Evolutionary conservation across 768 basidiomycete genomes (phyloP), one percentile per base, ranked within the genome.

Genomic region (Leucocoprinus sp.): DNA sequence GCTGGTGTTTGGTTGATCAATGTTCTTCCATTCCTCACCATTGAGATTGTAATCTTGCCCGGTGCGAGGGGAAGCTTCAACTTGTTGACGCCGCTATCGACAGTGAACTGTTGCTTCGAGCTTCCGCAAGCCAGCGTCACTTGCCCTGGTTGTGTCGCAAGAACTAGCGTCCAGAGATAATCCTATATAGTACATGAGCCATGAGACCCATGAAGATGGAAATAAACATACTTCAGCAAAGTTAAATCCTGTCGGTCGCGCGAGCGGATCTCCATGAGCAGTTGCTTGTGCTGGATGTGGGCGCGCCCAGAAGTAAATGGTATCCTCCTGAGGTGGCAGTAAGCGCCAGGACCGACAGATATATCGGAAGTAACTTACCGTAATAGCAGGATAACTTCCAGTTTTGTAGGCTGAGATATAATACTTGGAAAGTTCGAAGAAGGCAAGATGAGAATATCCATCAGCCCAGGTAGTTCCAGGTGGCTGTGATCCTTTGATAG

Each of bases 331-430:
- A 47, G 42, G 4, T 42, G 17, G 27, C 17, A 38, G n/a, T n/a
- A 15, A 34, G 37, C 12, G 8, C 27, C 8, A 35, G 17, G 22
- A 8, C 21, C 23, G 7, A 5, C 24, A 5, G 8, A 4, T 3
- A 11, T 41, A 64, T 43, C 49, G 60, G 64, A 22, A 50, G 48
- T 55, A 55, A 59, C 78, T 57, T 50, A 76, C 70, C 1, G 69
- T 72, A 50, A 84, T 75, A 5, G 68, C 54, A 3, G 82, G 82
- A 48, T 76, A 83, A 0, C 54, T 54, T 3, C 83, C 82, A 3
- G 76, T 82, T 63, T 83, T 81, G 70, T 76, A 86, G 0, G 79
- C 80, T 12, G 64, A 64, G 44, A 82, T 77, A 54, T 81, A 84
- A 58, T 80, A 83, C 43, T 73, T 67, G 29, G 74, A 76, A 62